Conservation (phyloP, 345 rosid species). For the Eucalyptus polyanthemos region DNA sequence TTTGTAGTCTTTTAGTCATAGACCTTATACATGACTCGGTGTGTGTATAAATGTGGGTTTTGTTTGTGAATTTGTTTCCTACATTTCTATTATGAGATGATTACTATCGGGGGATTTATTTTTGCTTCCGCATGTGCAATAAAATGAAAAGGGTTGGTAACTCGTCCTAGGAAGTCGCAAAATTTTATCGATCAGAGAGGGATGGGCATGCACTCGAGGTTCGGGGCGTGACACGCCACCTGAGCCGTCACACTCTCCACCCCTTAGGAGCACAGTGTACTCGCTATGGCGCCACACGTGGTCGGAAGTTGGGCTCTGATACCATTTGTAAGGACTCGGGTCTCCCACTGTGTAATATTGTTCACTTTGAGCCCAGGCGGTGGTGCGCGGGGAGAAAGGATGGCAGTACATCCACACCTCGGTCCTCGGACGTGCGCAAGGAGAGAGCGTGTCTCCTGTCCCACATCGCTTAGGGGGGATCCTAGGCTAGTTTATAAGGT, state of each 20-base stretch:
- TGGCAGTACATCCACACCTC: fast-evolving
- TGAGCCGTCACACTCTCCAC: too few relatives aligned
- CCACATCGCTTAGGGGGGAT: too few relatives aligned
- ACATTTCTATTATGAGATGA: fast-evolving
- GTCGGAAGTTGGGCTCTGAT: too few relatives aligned
- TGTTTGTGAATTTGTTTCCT: too few relatives aligned
- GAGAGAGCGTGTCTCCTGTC: fast-evolving
- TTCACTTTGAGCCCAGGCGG: fast-evolving
- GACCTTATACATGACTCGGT: too few relatives aligned
- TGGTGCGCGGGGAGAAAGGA: fast-evolving
- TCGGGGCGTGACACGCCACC: too few relatives aligned
- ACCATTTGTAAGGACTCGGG: fast-evolving
- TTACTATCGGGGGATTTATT: too few relatives aligned
- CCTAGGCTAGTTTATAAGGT: fast-evolving
- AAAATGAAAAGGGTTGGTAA: too few relatives aligned
- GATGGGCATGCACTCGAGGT: fast-evolving
- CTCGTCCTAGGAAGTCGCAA: too few relatives aligned
- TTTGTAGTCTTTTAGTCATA: too few relatives aligned
- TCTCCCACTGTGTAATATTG: too few relatives aligned
- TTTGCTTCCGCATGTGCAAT: fast-evolving
- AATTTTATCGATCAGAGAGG: fast-evolving
- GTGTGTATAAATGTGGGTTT: too few relatives aligned
- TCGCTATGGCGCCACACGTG: fast-evolving
- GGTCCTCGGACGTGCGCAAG: fast-evolving
- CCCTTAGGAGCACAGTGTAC: fast-evolving